phyloP scores from a whole-genome alignment of 495 filamentous ascomycete genomes.

The Glonium stellatum region DNA sequence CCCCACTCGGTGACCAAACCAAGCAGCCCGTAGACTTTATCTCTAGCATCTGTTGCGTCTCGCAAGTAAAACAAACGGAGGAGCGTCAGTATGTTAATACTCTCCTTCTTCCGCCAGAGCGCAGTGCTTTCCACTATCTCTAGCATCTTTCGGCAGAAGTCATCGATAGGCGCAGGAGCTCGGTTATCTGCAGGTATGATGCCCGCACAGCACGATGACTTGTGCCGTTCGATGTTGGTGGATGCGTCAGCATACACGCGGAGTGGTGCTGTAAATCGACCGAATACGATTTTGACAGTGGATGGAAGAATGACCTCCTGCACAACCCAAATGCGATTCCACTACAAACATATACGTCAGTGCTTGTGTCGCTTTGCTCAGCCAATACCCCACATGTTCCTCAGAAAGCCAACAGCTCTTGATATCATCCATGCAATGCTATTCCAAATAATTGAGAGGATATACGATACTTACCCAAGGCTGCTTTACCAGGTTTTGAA shows the following conservation, averaged over 20 bases:
- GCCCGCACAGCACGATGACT: slow-evolving; percentile 3
- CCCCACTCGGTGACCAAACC: slow-evolving; percentile 12
- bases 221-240: not conserved
- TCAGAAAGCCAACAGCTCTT: too few relatives aligned
- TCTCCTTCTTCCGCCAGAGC: slow-evolving; percentile 7
- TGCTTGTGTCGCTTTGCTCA: not conserved
- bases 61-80: slow-evolving; percentile 2
- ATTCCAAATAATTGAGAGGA: too few relatives aligned
- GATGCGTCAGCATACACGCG: slow-evolving; percentile 9
- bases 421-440: too few relatives aligned
- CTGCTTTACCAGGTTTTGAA: slow-evolving; percentile 4
- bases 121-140: not conserved
- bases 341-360: not conserved
- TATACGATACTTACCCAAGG: slow-evolving; percentile 9
- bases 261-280: slow-evolving; percentile 8
- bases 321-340: slow-evolving; percentile 14
- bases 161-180: not conserved
- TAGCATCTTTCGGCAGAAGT: slow-evolving; percentile 6
- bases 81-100: not conserved
- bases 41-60: slow-evolving; percentile 10
- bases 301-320: slow-evolving; percentile 12
- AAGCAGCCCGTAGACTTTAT: slow-evolving; percentile 12
- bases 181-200: not conserved
- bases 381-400: not conserved
- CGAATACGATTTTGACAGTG: slow-evolving; percentile 7